Evolutionary conservation across 148 eudicot genomes (phyloP).

Genomic region (Nepenthes gracilis): DNA sequence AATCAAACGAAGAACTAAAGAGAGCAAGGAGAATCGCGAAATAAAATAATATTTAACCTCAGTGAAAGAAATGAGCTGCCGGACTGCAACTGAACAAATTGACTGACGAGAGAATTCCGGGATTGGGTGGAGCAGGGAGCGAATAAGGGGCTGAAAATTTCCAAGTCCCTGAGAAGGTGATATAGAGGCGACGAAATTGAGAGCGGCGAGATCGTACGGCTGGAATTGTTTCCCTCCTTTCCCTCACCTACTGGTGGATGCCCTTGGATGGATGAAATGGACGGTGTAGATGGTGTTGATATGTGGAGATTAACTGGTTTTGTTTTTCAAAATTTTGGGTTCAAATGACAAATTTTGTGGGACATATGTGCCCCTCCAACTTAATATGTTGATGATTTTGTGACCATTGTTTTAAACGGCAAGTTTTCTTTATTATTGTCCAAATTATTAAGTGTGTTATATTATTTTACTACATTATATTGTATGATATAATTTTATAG

Average conservation of each 20-base stretch:
- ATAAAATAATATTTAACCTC: no score
- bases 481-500: no score
- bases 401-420: no score
- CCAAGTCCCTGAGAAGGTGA: not conserved
- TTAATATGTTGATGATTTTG: no score
- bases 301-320: not conserved
- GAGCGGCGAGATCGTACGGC: constrained; percentile 18
- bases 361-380: constrained; percentile 7
- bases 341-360: not conserved
- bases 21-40: no score
- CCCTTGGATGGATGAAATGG: constrained; percentile 17
- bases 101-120: constrained; percentile 1
- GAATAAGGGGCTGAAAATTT: constrained; percentile 9
- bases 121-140: not conserved
- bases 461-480: no score
- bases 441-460: no score
- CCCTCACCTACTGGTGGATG: not conserved
- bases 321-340: constrained; percentile 12
- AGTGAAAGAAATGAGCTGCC: no score
- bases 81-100: not conserved
- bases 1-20: no score
- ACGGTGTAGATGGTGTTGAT: constrained; percentile 14
- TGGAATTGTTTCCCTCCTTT: constrained; percentile 31
- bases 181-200: constrained; percentile 5
- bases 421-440: no score